These are phyloP conservation scores for Primulina eburnea DNA, from an alignment of 257 asterid genomes.

Conservation along the genomic window DNA sequence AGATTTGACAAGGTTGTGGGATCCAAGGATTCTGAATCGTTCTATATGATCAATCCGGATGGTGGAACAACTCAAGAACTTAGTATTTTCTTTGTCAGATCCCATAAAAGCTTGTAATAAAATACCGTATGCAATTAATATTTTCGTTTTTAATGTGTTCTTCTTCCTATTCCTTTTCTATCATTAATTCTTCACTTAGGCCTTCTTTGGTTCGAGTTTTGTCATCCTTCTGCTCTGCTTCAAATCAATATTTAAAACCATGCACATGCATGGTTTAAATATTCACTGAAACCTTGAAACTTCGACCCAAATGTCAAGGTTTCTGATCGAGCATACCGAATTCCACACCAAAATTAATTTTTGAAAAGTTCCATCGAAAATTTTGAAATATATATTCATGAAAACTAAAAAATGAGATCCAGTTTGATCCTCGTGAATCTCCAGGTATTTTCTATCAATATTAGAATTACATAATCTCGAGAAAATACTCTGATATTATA, in stretches of 20 bases:
- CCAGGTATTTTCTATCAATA: not conserved
- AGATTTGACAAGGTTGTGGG: constrained; percentile 79
- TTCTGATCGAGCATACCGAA: not conserved
- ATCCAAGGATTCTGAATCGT: constrained; percentile 78
- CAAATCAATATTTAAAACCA: not conserved
- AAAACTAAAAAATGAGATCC: not conserved
- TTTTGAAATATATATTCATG: too few species aligned
- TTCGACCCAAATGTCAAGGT: not conserved
- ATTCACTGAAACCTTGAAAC: not conserved
- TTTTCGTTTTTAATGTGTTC: too few species aligned
- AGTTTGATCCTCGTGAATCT: not conserved
- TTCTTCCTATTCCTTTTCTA: too few species aligned
- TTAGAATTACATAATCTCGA: not conserved
- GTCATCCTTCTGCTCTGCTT: not conserved
- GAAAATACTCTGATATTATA: not conserved
- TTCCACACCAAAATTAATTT: not conserved
- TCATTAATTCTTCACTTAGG: too few species aligned
- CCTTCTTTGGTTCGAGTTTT: not conserved
- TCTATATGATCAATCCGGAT: constrained; percentile 92
- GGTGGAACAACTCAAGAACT: constrained; percentile 83
- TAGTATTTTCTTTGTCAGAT: constrained; percentile 70
- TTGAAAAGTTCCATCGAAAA: not conserved
- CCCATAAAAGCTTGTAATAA: not conserved
- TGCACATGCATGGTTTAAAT: not conserved
- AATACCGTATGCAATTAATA: too few species aligned